Percentiles rank a stretch among this genome's conserved stretches.
phyloP scores from a whole-genome alignment of 1,284 basidiomycete species.

The Leccinum pachyderme region DNA sequence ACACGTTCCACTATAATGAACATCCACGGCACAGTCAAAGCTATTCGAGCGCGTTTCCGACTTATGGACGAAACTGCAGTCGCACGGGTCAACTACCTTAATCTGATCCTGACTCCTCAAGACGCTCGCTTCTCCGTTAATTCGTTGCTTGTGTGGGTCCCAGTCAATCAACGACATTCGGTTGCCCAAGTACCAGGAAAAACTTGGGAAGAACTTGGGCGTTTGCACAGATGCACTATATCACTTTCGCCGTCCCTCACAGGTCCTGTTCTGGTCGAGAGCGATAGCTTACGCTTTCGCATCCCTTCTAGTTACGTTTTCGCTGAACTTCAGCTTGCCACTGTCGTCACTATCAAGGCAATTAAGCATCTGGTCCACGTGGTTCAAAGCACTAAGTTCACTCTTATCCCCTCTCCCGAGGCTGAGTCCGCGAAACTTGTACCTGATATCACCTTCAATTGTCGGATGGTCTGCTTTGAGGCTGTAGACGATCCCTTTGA shows the following conservation, averaged over 20 bases:
- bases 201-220: conserved; percentile 80
- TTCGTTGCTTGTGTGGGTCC: conserved; percentile 47
- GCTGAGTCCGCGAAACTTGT: conserved; percentile 71
- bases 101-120: conserved; percentile 20
- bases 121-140: conserved; percentile 35
- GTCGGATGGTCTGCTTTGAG: conserved; percentile 70
- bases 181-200: conserved; percentile 28
- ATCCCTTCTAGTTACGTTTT: conserved; percentile 82
- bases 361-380: conserved; percentile 60
- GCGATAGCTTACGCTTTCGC: conserved; percentile 68
- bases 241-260: conserved; percentile 31
- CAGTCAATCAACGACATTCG: conserved; percentile 29
- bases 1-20: conserved; percentile 21
- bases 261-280: conserved; percentile 47
- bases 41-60: conserved; percentile 46
- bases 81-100: conserved; percentile 46
- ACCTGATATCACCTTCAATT: conserved; percentile 62
- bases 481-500: conserved; percentile 91
- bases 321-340: conserved; percentile 70
- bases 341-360: conserved; percentile 64
- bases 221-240: conserved; percentile 62
- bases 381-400: conserved; percentile 46
- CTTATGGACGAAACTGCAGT: conserved; percentile 50
- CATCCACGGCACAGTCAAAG: conserved; percentile 38
- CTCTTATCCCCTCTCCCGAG: conserved; percentile 52